Percentiles rank a stretch among this genome's conserved stretches.
Evolutionary conservation across 78 protist genomes (phyloP).

Genomic region (Isochrysis galbana): DNA sequence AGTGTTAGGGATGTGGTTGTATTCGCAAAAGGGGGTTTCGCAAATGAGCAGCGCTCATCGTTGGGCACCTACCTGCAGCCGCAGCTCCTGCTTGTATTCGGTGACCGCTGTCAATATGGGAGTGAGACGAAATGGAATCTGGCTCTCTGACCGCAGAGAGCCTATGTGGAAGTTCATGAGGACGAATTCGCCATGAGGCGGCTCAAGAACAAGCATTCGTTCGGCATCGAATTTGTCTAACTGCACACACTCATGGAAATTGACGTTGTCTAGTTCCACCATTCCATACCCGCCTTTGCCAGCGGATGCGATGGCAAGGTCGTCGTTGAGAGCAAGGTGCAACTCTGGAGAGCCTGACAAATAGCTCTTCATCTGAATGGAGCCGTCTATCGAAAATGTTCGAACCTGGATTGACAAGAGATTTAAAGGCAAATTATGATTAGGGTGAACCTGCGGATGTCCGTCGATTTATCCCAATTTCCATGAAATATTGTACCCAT

Average conservation of each 20-base stretch:
- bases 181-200: constrained; percentile 60
- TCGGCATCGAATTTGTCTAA: constrained; percentile 42
- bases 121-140: constrained; percentile 54
- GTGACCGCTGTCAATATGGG: constrained; percentile 27
- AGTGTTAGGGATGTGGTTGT: no score
- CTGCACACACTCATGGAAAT: constrained; percentile 64
- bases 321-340: constrained; percentile 77
- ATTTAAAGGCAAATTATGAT: no score
- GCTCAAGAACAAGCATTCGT: constrained; percentile 33
- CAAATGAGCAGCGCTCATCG: no score
- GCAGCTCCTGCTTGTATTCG: constrained; percentile 35
- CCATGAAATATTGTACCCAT: no score
- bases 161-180: constrained; percentile 65
- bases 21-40: no score
- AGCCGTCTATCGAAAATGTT: constrained; percentile 76
- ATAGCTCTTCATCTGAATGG: constrained; percentile 79
- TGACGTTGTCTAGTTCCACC: constrained; percentile 61
- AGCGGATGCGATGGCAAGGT: constrained; percentile 49
- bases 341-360: constrained; percentile 76
- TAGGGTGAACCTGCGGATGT: no score
- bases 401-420: no score
- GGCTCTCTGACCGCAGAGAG: neutral
- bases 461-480: no score
- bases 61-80: neutral
- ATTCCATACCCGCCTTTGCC: constrained; percentile 3